Conservation (phyloP, 2,329 filamentous ascomycete genomes). For the Rutstroemia sp. region DNA sequence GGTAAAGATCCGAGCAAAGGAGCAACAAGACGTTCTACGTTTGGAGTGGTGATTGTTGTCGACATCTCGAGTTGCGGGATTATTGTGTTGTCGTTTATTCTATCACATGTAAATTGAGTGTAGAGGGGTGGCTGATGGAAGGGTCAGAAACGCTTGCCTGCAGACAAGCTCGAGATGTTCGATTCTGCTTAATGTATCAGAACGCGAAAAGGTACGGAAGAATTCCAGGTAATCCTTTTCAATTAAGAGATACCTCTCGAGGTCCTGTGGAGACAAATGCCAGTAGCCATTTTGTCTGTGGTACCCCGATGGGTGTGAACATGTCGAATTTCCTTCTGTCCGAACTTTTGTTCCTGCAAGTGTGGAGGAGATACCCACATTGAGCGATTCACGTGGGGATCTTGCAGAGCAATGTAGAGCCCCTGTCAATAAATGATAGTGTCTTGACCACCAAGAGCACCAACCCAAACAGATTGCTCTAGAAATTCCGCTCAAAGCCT, state of each 20-base stretch:
- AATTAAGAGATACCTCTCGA: constrained; percentile 10
- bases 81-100: not conserved
- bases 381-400: too few species aligned
- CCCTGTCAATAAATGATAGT: too few species aligned
- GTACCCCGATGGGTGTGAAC: not conserved
- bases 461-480: too few species aligned
- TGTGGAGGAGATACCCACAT: too few species aligned
- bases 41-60: constrained; percentile 35
- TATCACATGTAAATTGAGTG: constrained; percentile 17
- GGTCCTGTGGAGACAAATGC: constrained; percentile 6
- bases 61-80: constrained; percentile 1
- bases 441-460: too few species aligned
- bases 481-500: too few species aligned
- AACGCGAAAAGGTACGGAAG: not conserved
- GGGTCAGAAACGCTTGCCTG: not conserved
- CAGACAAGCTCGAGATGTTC: not conserved
- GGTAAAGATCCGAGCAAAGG: constrained; percentile 54
- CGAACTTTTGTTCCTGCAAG: not conserved
- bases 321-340: not conserved
- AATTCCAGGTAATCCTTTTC: not conserved
- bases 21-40: constrained; percentile 42
- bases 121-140: not conserved
- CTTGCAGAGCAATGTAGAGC: too few species aligned
- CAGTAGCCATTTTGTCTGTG: not conserved
- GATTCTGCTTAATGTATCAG: not conserved